Evolutionary conservation across 305 asterid genomes (phyloP).

Genomic region (Rubia tinctorum): DNA sequence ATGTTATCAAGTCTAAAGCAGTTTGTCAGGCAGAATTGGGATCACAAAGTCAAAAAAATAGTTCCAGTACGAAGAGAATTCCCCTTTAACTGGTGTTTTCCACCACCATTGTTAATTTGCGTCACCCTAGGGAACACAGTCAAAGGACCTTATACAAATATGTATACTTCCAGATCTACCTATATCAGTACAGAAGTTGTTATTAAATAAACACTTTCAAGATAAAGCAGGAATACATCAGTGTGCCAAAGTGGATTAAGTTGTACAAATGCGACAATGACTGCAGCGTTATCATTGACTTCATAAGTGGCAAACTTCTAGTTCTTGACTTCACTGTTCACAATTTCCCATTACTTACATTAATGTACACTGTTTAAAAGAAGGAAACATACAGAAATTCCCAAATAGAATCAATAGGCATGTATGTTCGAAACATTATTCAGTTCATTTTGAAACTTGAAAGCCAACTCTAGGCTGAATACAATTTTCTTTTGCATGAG

Average conservation of each 20-base stretch:
- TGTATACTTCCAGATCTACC: background rate
- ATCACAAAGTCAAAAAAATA: background rate
- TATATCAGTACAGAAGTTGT: background rate
- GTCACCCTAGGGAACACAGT: background rate
- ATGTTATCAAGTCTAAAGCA: background rate
- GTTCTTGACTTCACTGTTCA: background rate
- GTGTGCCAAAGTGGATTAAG: background rate
- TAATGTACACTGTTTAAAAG: background rate
- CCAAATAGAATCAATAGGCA: background rate
- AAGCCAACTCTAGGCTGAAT: background rate
- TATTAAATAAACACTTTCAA: constrained; percentile 4
- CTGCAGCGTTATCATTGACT: background rate
- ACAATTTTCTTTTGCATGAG: background rate
- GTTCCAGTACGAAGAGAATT: background rate
- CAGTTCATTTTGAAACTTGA: background rate
- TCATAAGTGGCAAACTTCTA: background rate
- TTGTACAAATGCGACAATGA: background rate
- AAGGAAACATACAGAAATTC: background rate
- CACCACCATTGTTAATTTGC: background rate
- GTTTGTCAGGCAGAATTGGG: background rate
- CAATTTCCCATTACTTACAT: background rate
- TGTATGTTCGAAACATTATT: background rate
- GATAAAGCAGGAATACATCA: background rate
- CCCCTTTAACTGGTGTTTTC: background rate
- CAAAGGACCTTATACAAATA: background rate